Percentiles rank a stretch among this genome's conserved stretches.
Evolutionary conservation across 2,329 filamentous ascomycete genomes (phyloP).

Genomic region (Diaporthe sp.): DNA sequence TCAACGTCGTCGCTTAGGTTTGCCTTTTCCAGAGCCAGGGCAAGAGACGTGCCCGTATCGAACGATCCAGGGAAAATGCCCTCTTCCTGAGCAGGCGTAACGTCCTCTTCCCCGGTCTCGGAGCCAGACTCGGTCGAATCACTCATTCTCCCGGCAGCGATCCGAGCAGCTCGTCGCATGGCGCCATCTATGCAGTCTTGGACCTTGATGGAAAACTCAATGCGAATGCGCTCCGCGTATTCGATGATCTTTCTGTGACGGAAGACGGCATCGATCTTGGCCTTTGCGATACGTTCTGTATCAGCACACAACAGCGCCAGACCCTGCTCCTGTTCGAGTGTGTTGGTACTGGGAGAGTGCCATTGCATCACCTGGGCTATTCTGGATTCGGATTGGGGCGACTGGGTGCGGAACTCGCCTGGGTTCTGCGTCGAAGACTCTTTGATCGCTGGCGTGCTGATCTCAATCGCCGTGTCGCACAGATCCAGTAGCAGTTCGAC

Average conservation of each 20-base stretch:
- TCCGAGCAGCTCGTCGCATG: conserved; percentile 86
- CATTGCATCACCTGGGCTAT: conserved; percentile 96
- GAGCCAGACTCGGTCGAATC: conserved; percentile 77
- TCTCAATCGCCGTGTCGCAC: conserved; percentile 94
- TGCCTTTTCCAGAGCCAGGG: conserved; percentile 62
- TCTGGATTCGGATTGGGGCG: conserved; percentile 93
- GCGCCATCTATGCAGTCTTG: conserved; percentile 96
- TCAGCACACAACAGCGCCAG: conserved; percentile 89
- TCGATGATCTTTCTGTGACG: conserved; percentile 93
- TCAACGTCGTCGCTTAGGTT: conserved; percentile 52
- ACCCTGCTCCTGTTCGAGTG: conserved; percentile 92
- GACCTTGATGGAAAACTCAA: conserved; percentile 92
- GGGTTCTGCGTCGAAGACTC: conserved; percentile 75
- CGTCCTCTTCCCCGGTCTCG: conserved; percentile 53
- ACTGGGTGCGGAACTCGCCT: conserved; percentile 90
- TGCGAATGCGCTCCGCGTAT: conserved; percentile 93
- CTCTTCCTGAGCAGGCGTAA: conserved; percentile 60
- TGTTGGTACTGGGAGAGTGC: conserved; percentile 93
- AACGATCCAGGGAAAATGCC: conserved; percentile 67
- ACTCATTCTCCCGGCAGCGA: conserved; percentile 85
- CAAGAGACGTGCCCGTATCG: conserved; percentile 66
- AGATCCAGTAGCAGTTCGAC: conserved; percentile 95
- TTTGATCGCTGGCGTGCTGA: conserved; percentile 93
- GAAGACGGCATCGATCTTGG: conserved; percentile 93
- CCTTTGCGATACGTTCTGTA: conserved; percentile 83